Percentiles rank a stretch among this genome's conserved stretches.
These are phyloP conservation scores for Populus hybrid DNA, from an alignment of 441 rosid species.

Conservation along the genomic window DNA sequence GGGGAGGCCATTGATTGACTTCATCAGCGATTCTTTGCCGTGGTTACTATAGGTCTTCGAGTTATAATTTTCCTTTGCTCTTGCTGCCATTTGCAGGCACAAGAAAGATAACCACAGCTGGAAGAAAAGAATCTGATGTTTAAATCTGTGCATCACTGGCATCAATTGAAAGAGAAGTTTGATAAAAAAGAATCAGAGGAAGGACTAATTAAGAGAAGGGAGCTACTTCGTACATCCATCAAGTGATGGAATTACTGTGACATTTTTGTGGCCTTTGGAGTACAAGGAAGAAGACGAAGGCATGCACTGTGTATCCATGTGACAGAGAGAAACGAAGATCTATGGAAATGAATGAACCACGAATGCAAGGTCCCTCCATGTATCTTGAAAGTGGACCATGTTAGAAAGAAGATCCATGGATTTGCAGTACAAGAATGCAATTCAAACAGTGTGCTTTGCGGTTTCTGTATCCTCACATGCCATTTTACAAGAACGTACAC, in stretches of 20 bases:
- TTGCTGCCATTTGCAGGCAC: conserved; percentile 25
- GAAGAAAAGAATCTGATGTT: background rate
- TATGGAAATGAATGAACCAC: conserved; percentile 24
- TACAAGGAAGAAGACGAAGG: conserved; percentile 23
- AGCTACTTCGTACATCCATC: conserved; percentile 17
- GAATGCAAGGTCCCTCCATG: conserved; percentile 22
- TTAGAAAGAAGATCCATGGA: background rate
- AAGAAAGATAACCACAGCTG: conserved; percentile 17
- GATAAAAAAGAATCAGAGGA: background rate
- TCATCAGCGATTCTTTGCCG: conserved; percentile 8
- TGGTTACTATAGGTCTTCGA: conserved; percentile 7
- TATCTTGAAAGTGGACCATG: conserved; percentile 36
- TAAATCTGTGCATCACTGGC: background rate
- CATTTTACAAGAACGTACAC: background rate
- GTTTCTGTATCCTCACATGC: background rate
- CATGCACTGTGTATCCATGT: conserved; percentile 22
- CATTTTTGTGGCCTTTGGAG: conserved; percentile 3
- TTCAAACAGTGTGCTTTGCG: background rate
- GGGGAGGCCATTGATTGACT: background rate
- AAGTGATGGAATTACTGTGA: conserved; percentile 7
- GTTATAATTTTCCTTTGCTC: conserved; percentile 3
- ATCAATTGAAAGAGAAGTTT: background rate
- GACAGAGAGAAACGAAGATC: background rate
- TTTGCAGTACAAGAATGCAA: background rate
- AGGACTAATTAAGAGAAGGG: too few species aligned